These are phyloP conservation scores for Chlamydomonas sp. DNA, from an alignment of 139 green algal genomes.

Conservation along the genomic window DNA sequence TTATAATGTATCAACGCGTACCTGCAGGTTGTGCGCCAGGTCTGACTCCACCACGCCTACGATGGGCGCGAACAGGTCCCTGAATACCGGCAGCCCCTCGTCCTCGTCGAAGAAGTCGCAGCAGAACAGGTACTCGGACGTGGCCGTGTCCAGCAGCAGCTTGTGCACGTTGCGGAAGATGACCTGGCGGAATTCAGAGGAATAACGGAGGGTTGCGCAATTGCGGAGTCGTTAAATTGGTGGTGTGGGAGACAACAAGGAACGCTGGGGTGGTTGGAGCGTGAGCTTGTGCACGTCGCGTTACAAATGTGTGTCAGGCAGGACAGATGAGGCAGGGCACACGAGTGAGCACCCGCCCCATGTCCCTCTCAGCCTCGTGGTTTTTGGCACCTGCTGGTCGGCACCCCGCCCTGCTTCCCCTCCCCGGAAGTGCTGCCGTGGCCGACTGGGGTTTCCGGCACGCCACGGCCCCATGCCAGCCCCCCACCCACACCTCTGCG, in stretches of 20 bases:
- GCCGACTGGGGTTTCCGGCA: too few species aligned
- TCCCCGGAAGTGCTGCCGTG: too few species aligned
- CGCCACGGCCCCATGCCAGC: too few species aligned
- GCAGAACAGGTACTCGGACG: constrained; percentile 94
- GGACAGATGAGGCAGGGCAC: too few species aligned
- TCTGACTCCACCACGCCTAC: constrained; percentile 82
- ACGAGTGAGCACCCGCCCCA: too few species aligned
- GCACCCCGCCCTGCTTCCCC: too few species aligned
- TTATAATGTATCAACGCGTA: neutral
- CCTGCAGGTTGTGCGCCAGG: constrained; percentile 67
- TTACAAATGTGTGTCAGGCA: too few species aligned
- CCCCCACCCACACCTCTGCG: too few species aligned
- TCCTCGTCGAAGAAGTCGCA: constrained; percentile 92
- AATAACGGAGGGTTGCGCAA: neutral
- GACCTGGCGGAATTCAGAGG: constrained; percentile 52
- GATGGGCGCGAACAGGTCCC: constrained; percentile 76
- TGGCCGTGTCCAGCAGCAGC: constrained; percentile 95
- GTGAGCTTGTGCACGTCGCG: neutral
- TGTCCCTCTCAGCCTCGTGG: too few species aligned
- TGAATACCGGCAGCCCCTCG: constrained; percentile 68
- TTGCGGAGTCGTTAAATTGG: neutral
- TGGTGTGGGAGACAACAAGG: neutral
- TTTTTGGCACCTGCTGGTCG: too few species aligned
- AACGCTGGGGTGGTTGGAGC: neutral
- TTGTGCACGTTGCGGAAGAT: constrained; percentile 94